A percentile compares a stretch with the other conserved stretches of the same genome.
Evolutionary conservation across 306 rosid genomes (phyloP).

Genomic region (Prunus kanzakura): DNA sequence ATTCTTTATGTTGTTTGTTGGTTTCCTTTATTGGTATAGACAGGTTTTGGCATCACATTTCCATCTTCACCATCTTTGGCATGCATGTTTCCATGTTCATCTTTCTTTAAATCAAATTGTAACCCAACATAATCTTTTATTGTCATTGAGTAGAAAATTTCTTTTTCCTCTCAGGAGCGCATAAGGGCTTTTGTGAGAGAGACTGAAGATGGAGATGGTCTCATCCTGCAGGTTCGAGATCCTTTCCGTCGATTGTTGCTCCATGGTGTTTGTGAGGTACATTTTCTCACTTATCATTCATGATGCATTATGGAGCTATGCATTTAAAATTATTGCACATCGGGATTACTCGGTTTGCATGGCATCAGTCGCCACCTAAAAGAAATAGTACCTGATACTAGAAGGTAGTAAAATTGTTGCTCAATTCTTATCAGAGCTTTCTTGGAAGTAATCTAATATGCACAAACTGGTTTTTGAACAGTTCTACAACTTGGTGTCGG

Average conservation of each 20-base stretch:
- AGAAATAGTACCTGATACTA: not conserved
- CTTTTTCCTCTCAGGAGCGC: slow-evolving; percentile 45
- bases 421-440: not conserved
- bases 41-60: not conserved
- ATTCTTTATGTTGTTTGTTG: not conserved
- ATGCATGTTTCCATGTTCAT: not conserved
- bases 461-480: slow-evolving; percentile 24
- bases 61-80: not conserved
- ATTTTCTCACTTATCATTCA: not conserved
- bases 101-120: not conserved
- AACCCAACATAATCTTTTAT: not conserved
- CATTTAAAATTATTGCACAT: not conserved
- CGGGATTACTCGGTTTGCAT: not conserved
- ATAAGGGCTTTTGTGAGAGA: slow-evolving; percentile 52
- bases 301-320: not conserved
- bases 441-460: not conserved
- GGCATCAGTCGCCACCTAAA: not conserved
- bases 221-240: slow-evolving; percentile 59
- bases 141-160: not conserved
- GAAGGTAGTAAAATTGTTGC: not conserved
- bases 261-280: slow-evolving; percentile 97
- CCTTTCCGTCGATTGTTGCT: slow-evolving; percentile 83
- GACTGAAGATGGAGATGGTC: slow-evolving; percentile 44
- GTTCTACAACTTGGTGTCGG: slow-evolving; percentile 84
- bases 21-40: not conserved